A percentile compares a stretch with the other conserved stretches of the same genome.
These are phyloP conservation scores for Eucalyptus curtisii DNA, from an alignment of 345 rosid genomes.

Conservation along the genomic window DNA sequence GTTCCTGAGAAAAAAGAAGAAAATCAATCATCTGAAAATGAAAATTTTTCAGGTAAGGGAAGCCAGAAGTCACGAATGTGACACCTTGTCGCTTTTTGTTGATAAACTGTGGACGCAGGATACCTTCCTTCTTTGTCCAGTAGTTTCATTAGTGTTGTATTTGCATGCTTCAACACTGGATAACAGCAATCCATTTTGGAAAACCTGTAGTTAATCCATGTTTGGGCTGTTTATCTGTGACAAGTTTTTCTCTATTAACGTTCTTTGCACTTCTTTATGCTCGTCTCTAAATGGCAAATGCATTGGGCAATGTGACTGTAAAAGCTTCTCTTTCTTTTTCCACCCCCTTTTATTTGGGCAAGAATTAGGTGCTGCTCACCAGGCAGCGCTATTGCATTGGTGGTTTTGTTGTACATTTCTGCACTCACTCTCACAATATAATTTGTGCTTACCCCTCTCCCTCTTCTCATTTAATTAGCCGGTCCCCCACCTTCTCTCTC, in stretches of 20 bases:
- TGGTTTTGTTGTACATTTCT: background rate
- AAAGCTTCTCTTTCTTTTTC: background rate
- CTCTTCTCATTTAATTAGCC: background rate
- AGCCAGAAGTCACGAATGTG: background rate
- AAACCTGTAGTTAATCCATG: background rate
- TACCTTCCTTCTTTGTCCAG: background rate
- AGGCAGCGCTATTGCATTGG: background rate
- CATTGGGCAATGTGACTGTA: background rate
- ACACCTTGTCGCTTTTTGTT: background rate
- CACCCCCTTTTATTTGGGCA: background rate
- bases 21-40: slow-evolving; percentile 12
- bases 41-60: slow-evolving; percentile 8
- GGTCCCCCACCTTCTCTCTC: background rate
- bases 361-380: background rate
- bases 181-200: background rate
- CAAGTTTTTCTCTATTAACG: background rate
- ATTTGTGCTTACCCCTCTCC: background rate
- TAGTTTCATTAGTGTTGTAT: background rate
- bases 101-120: background rate
- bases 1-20: slow-evolving; percentile 36
- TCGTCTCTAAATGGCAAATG: background rate
- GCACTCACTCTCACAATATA: background rate
- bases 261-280: background rate
- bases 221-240: background rate
- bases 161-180: background rate